Percentiles rank a stretch among this genome's conserved stretches.
Evolutionary conservation across 257 asterid species (phyloP).

Genomic region (Solanum rostratum): DNA sequence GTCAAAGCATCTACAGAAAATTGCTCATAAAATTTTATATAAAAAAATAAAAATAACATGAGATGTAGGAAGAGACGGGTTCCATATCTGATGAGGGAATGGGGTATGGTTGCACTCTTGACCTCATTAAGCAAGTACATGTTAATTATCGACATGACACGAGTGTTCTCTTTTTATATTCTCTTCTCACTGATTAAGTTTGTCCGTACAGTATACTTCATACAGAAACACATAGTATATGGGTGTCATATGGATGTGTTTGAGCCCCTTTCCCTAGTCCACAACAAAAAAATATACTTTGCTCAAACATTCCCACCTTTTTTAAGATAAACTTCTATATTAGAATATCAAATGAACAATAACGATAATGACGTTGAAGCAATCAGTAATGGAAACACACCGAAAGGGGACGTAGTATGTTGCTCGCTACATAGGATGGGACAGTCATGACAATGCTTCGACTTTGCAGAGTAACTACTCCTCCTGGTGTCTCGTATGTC

Average conservation of each 20-base stretch:
- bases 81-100: neutral
- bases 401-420: constrained; percentile 69
- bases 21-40: neutral
- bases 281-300: neutral
- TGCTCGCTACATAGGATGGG: constrained; percentile 82
- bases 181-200: neutral
- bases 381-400: constrained; percentile 32
- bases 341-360: neutral
- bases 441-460: constrained; percentile 73
- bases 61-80: neutral
- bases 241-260: neutral
- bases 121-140: neutral
- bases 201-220: neutral
- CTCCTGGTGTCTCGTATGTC: constrained; percentile 79
- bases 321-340: neutral
- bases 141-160: neutral
- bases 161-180: neutral
- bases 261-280: neutral
- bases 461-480: constrained; percentile 55
- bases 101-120: neutral
- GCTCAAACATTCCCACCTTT: neutral
- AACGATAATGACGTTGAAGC: neutral
- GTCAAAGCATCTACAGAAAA: neutral
- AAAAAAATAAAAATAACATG: neutral
- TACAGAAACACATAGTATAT: neutral